A percentile compares a stretch with the other conserved stretches of the same genome.
These are phyloP conservation scores for Aspergillus piperis DNA, from an alignment of 2,329 filamentous ascomycete species.

Conservation along the genomic window DNA sequence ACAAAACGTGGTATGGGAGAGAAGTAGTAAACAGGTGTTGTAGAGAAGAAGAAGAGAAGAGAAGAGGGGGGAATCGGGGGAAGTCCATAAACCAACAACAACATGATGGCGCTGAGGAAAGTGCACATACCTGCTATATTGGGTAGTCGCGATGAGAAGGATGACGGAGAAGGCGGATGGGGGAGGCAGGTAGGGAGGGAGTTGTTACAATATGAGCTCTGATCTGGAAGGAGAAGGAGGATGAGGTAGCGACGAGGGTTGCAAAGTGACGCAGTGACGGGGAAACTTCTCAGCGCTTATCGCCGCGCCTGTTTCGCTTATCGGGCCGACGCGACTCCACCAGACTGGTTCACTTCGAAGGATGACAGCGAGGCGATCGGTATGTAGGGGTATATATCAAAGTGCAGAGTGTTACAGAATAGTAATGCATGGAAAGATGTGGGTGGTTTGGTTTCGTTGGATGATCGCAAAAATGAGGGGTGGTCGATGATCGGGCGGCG, in stretches of 20 bases:
- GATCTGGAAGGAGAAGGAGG: not conserved
- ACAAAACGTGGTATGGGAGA: too few species aligned
- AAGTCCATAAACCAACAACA: not conserved
- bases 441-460: constrained; percentile 2
- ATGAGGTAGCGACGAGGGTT: not conserved
- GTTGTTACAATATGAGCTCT: not conserved
- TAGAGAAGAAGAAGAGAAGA: constrained; percentile 17
- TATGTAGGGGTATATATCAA: not conserved
- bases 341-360: not conserved
- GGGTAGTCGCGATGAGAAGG: constrained; percentile 20
- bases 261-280: constrained; percentile 6
- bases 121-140: constrained; percentile 17
- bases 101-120: constrained; percentile 13
- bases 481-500: constrained; percentile 9
- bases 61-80: not conserved
- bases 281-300: constrained; percentile 2
- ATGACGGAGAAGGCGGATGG: constrained; percentile 10
- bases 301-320: not conserved
- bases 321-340: not conserved
- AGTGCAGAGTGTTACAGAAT: not conserved
- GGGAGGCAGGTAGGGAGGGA: constrained; percentile 3
- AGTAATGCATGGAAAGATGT: not conserved
- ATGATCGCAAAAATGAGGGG: constrained; percentile 6
- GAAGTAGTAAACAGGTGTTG: constrained; percentile 2
- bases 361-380: not conserved